Conservation (phyloP, 2,329 filamentous ascomycete genomes). For the Aspergillus costaricaensis region DNA sequence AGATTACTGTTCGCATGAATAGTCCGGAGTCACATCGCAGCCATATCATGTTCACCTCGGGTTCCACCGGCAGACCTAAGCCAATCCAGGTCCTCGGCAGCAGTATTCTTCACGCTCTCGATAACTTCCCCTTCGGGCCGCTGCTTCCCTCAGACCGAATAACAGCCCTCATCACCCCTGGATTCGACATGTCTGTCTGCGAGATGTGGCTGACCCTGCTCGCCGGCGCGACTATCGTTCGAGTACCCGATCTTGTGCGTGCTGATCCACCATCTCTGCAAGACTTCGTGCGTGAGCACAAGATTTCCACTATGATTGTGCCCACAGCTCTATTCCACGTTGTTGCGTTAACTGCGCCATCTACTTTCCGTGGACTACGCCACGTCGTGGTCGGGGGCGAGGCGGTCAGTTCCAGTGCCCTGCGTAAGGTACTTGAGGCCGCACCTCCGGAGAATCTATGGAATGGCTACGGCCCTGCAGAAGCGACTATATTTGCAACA, state of each 20-base stretch:
- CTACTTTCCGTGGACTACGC: conserved; percentile 5
- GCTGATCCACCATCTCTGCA: neutral
- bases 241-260: conserved; percentile 1
- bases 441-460: conserved; percentile 15
- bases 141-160: conserved; percentile 13
- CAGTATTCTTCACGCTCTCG: conserved; percentile 13
- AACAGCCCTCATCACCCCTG: conserved; percentile 16
- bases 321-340: conserved; percentile 9
- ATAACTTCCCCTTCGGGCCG: conserved; percentile 4
- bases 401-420: conserved; percentile 9
- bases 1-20: neutral
- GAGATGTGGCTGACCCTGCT: conserved; percentile 18
- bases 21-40: neutral
- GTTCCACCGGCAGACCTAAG: conserved; percentile 71
- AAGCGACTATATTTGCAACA: conserved; percentile 12
- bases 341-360: neutral
- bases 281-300: neutral
- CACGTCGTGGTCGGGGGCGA: conserved; percentile 15
- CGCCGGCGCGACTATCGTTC: conserved; percentile 13
- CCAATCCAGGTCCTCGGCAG: conserved; percentile 72
- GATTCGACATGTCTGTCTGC: conserved; percentile 18
- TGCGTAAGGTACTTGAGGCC: conserved; percentile 5
- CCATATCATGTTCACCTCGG: conserved; percentile 60
- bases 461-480: conserved; percentile 21
- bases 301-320: conserved; percentile 3